Evolutionary conservation across 2,329 filamentous ascomycete genomes (phyloP).

Genomic region (Atkinsonella hypoxylon): DNA sequence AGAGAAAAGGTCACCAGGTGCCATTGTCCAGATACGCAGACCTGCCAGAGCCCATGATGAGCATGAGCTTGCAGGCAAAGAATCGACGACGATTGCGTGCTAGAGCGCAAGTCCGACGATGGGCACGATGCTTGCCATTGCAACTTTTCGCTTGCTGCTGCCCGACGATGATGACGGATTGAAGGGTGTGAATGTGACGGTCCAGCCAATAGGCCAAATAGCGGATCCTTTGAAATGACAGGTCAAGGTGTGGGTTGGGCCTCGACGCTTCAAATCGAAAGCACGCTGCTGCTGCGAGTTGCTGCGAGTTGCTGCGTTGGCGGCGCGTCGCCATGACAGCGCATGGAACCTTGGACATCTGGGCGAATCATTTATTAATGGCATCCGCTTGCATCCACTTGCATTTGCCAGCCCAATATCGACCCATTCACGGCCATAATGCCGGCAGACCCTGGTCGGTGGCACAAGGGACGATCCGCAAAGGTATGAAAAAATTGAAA

Average conservation of each 20-base stretch:
- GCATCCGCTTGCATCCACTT: neutral
- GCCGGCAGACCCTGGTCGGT: neutral
- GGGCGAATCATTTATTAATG: neutral
- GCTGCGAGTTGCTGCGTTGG: conserved; percentile 1
- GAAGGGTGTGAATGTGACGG: neutral
- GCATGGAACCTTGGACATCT: conserved; percentile 2
- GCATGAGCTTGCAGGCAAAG: neutral
- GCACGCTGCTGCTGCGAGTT: too few species aligned
- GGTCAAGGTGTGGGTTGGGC: conserved; percentile 7
- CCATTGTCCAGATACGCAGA: neutral
- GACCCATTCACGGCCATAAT: neutral
- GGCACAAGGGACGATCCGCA: conserved; percentile 9
- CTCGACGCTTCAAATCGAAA: conserved; percentile 4
- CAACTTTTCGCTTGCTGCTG: conserved; percentile 8
- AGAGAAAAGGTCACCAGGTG: neutral
- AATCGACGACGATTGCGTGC: neutral
- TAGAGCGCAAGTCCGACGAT: neutral
- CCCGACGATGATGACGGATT: conserved; percentile 14
- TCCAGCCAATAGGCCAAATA: conserved; percentile 8
- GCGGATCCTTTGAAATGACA: conserved; percentile 3
- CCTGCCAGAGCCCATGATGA: conserved; percentile 9
- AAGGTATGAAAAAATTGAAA: conserved; percentile 4
- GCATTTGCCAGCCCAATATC: conserved; percentile 1
- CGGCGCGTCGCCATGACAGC: conserved; percentile 2
- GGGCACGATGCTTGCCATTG: neutral